Conservation (phyloP, 352 stramenopile genomes). For the Globisporangium middletonii region DNA sequence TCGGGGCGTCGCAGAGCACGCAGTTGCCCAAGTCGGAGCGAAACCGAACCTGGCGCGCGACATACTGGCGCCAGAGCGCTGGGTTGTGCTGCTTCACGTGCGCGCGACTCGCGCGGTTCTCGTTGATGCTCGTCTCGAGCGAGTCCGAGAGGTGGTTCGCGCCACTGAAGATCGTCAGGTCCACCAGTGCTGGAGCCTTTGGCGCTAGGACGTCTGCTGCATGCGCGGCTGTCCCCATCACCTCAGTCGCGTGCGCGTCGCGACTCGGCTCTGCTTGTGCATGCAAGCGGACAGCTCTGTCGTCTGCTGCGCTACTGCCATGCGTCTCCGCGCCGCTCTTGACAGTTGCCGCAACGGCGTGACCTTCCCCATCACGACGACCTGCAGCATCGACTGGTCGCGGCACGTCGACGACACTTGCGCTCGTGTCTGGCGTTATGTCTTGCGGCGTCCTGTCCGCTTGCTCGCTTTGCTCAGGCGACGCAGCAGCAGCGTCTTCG, state of each 20-base stretch:
- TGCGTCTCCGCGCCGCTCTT: neutral
- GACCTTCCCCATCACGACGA: neutral
- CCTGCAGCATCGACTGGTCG: neutral
- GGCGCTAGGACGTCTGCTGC: neutral
- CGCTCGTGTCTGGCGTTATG: neutral
- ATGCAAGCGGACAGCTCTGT: neutral
- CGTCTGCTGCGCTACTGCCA: neutral
- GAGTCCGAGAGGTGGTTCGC: slow-evolving; percentile 12
- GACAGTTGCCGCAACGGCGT: neutral
- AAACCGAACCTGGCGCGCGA: slow-evolving; percentile 21
- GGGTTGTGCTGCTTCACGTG: slow-evolving; percentile 29
- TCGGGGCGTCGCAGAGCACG: slow-evolving; percentile 31
- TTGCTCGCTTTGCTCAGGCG: too few relatives aligned
- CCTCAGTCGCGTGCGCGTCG: too few relatives aligned
- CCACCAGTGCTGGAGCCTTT: neutral
- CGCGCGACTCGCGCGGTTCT: slow-evolving; percentile 19
- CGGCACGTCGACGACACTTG: neutral
- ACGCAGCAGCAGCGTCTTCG: neutral
- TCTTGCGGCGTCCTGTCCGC: too few relatives aligned
- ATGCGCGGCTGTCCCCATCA: neutral
- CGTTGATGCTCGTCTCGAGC: slow-evolving; percentile 28
- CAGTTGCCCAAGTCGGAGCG: slow-evolving; percentile 20
- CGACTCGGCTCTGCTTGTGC: neutral
- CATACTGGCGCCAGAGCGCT: slow-evolving; percentile 35
- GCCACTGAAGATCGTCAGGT: slow-evolving; percentile 3